Evolutionary conservation across 2,329 filamentous ascomycete species (phyloP).

Genomic region (Scedosporium dehoogii): DNA sequence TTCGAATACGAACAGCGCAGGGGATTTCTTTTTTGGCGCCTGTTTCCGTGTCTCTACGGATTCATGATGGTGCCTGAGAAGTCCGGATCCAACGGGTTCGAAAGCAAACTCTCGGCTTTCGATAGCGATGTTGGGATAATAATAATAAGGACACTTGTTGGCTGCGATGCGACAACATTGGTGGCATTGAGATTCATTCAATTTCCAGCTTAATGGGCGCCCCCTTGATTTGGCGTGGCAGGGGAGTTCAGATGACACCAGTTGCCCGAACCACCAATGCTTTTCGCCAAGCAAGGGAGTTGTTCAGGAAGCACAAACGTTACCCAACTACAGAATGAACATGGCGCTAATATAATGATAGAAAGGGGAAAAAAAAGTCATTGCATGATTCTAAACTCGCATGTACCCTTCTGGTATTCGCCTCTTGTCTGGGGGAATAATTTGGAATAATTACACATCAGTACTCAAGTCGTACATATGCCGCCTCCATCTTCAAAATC

Average conservation of each 20-base stretch:
- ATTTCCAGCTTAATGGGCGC: too few relatives aligned
- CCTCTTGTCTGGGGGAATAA: neutral
- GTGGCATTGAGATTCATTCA: too few relatives aligned
- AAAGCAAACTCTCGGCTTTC: neutral
- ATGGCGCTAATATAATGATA: neutral
- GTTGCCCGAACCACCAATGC: too few relatives aligned
- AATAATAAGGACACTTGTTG: neutral
- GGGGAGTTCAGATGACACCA: too few relatives aligned
- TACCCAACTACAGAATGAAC: neutral
- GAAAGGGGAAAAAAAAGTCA: neutral
- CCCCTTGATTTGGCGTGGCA: too few relatives aligned
- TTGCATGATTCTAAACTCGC: neutral
- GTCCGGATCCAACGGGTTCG: neutral
- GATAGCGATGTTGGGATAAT: neutral
- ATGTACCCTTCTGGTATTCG: neutral
- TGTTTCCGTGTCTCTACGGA: neutral
- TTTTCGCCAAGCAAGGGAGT: too few relatives aligned
- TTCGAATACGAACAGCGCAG: neutral
- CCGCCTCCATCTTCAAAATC: neutral
- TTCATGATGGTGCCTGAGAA: neutral
- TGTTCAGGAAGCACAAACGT: too few relatives aligned
- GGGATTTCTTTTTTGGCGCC: neutral
- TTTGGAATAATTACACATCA: constrained; percentile 7
- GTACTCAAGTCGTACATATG: neutral
- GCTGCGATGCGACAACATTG: neutral